phyloP scores from a whole-genome alignment of 331 rosid species.

The Stylosanthes scabra region DNA sequence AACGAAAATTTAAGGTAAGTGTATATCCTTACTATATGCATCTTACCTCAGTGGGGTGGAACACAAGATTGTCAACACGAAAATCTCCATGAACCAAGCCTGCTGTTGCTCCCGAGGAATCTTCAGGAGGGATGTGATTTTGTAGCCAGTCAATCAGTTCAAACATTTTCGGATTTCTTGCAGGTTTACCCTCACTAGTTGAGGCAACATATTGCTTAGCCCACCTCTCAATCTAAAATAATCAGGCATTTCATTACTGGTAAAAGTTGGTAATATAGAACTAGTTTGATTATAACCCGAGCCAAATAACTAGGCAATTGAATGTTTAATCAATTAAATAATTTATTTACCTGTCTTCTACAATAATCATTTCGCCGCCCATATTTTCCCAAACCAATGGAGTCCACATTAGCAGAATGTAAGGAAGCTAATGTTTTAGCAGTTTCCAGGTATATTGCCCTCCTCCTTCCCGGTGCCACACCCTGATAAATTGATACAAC shows the following conservation, averaged over 20 bases:
- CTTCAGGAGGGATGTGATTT: constrained; percentile 79
- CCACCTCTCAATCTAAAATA: constrained; percentile 85
- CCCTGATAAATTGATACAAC: constrained; percentile 56
- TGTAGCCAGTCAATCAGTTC: constrained; percentile 79
- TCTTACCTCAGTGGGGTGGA: constrained; percentile 88
- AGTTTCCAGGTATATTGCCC: constrained; percentile 66
- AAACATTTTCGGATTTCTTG: constrained; percentile 87
- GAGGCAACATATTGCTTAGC: constrained; percentile 85
- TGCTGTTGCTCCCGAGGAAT: constrained; percentile 67
- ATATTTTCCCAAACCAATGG: constrained; percentile 79
- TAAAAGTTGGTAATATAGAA: constrained; percentile 5
- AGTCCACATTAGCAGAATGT: constrained; percentile 76
- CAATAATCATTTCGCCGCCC: constrained; percentile 82
- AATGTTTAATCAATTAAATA: constrained; percentile 8
- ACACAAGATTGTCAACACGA: constrained; percentile 91
- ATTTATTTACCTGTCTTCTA: constrained; percentile 72
- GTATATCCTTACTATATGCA: constrained; percentile 26
- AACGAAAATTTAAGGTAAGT: constrained; percentile 27
- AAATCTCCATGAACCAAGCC: constrained; percentile 99
- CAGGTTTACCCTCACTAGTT: constrained; percentile 78
- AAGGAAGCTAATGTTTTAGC: constrained; percentile 74
- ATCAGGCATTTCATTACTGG: constrained; percentile 24
- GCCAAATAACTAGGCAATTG: constrained; percentile 5
- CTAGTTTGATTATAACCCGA: constrained; percentile 29
- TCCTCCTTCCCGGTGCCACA: constrained; percentile 66